A percentile compares a stretch with the other conserved stretches of the same genome.
Conservation (phyloP, 768 basidiomycete species). For the Trametes meyenii region DNA sequence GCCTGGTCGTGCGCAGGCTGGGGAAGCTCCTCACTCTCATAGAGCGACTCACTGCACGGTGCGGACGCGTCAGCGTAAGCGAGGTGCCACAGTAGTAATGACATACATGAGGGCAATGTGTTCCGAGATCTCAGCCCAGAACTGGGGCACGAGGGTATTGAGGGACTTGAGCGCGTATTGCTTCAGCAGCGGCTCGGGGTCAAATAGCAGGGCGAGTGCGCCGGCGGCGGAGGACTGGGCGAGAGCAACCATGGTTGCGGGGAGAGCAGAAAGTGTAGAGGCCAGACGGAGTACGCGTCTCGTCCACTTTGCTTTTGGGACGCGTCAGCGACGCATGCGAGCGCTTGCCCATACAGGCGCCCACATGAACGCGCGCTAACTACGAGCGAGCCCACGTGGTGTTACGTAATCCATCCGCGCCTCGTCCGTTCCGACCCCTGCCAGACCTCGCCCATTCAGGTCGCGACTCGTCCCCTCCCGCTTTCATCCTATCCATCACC, state of each 20-base stretch:
- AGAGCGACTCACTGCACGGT: constrained; percentile 77
- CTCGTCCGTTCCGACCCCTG: constrained; percentile 22
- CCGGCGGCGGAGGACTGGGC: constrained; percentile 85
- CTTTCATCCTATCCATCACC: constrained; percentile 23
- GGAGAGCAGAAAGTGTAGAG: constrained; percentile 14
- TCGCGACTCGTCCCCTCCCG: constrained; percentile 20
- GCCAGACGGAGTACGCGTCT: constrained; percentile 24
- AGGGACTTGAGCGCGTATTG: constrained; percentile 89
- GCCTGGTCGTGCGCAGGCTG: constrained; percentile 78
- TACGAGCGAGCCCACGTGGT: background rate
- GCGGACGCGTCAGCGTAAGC: constrained; percentile 8
- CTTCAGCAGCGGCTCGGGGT: constrained; percentile 85
- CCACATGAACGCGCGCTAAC: background rate
- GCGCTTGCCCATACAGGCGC: constrained; percentile 7
- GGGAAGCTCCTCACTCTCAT: constrained; percentile 80
- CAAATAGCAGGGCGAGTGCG: constrained; percentile 87
- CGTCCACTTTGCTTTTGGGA: constrained; percentile 28
- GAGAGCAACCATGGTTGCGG: constrained; percentile 61
- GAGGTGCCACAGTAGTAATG: background rate
- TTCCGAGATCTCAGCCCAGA: constrained; percentile 99
- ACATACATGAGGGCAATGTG: constrained; percentile 86
- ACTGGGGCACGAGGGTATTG: constrained; percentile 83
- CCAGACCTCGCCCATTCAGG: constrained; percentile 19
- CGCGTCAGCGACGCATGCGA: constrained; percentile 41
- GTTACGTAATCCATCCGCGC: constrained; percentile 18